Percentiles rank a stretch among this genome's conserved stretches.
Conservation (phyloP, 176 grass and related monocot genomes). For the Carex cristatella region DNA sequence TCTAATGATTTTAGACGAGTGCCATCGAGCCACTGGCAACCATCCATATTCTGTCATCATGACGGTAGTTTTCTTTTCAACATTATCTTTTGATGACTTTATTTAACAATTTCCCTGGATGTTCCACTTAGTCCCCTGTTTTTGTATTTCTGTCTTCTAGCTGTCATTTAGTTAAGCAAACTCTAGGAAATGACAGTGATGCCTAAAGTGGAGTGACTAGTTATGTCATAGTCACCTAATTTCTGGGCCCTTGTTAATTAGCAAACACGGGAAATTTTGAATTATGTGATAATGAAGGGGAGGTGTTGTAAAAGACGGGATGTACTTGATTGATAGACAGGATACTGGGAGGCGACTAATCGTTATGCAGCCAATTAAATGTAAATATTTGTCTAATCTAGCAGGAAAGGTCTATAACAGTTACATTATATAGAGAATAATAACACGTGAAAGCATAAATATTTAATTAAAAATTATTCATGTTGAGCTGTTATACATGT, state of each 20-base stretch:
- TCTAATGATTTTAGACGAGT: conserved; percentile 85
- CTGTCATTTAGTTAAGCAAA: background rate
- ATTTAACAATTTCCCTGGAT: background rate
- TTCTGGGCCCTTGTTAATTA: background rate
- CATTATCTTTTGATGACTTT: conserved; percentile 13
- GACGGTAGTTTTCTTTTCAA: conserved; percentile 51
- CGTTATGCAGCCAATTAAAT: too few relatives aligned
- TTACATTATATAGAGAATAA: too few relatives aligned
- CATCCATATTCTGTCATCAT: conserved; percentile 88
- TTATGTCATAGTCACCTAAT: background rate
- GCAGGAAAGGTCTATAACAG: too few relatives aligned
- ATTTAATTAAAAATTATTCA: too few relatives aligned
- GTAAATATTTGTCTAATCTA: too few relatives aligned
- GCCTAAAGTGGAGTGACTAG: background rate
- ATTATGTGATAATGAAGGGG: background rate
- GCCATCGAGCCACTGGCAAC: conserved; percentile 73
- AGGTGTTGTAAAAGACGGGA: background rate
- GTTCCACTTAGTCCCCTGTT: background rate
- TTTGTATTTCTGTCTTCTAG: background rate
- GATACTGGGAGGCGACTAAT: too few relatives aligned
- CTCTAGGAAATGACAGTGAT: background rate
- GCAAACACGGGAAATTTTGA: background rate
- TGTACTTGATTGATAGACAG: background rate
- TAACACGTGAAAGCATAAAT: too few relatives aligned
- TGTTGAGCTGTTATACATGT: too few relatives aligned